Evolutionary conservation across 2,329 filamentous ascomycete genomes (phyloP), one percentile per base, ranked within the genome.

Genomic region (Cladosporium phlei): DNA sequence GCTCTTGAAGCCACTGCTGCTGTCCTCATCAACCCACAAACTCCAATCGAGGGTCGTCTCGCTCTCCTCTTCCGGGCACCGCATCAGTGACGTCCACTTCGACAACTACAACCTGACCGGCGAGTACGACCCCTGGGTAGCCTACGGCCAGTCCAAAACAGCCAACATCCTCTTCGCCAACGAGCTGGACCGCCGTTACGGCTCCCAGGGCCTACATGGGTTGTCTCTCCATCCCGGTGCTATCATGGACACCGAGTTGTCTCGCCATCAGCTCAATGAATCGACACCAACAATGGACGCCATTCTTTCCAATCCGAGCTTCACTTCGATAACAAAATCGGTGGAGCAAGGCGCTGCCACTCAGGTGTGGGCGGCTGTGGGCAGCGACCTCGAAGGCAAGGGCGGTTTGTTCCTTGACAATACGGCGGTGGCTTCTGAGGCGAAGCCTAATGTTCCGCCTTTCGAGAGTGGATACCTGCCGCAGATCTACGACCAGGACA

Each of bases 151-250:
- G 34, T 29, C 52, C 29, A 59, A 59, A 38, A 56, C 54, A 58
- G 57, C 46, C 29, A 52, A 74, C 49, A 67, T 78, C 17, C 74
- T 68, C 54, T 69, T 75, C 43, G 69, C 75, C 2, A 77, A 73
- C 52, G 66, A 74, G 46, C 67, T 79, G n/a, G 74, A 78, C 21
- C 66, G 75, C 0, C 66, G 64, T 1, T 78, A 75, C 53, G 72
- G 70, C 3, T 16, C 57, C 0, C 3, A 69, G 71, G 5, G n/a
- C 11, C 37, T 28, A 5, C 16, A 21, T 6, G 22, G 24, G 0
- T 57, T 62, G 12, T 66, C 65, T 16, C 46, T 76, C 5, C 70
- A 76, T 46, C 77, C 76, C 0, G 75, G 77, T 7, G 62, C 66
- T 3, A 74, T 72, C 47, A 16, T 35, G 19, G 14, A 24, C 8